Conservation (phyloP, 2,329 filamentous ascomycete genomes). For the Dothiorella sarmentorum region DNA sequence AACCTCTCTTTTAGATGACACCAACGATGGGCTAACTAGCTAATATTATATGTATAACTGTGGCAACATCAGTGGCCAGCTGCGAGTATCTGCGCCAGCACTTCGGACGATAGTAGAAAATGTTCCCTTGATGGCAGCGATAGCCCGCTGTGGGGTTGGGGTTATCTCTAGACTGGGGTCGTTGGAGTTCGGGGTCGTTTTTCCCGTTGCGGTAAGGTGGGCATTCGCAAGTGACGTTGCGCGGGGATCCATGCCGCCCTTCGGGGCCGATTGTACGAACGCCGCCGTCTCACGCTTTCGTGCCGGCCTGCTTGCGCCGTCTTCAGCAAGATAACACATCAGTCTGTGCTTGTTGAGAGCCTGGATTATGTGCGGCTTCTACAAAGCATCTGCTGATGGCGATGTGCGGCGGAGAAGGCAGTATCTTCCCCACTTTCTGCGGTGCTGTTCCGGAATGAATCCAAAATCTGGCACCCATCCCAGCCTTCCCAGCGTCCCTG, state of each 20-base stretch:
- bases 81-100: neutral
- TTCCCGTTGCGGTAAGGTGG: constrained; percentile 11
- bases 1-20: neutral
- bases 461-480: constrained; percentile 75
- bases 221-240: constrained; percentile 4
- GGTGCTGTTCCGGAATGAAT: constrained; percentile 65
- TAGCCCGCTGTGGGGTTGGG: constrained; percentile 18
- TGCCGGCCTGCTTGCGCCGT: neutral
- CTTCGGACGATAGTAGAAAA: constrained; percentile 15
- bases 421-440: constrained; percentile 81
- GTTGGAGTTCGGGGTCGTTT: constrained; percentile 12
- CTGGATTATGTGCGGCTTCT: neutral
- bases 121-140: constrained; percentile 15
- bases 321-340: neutral
- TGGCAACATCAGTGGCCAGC: neutral
- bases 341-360: neutral
- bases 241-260: neutral
- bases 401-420: constrained; percentile 66
- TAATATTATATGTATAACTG: constrained; percentile 1
- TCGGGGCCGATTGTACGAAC: neutral
- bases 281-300: neutral
- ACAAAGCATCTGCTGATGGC: neutral
- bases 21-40: neutral
- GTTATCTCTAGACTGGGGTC: constrained; percentile 13
- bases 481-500: constrained; percentile 68